phyloP scores from a whole-genome alignment of 345 rosid species.

The Kernera saxatilis region DNA sequence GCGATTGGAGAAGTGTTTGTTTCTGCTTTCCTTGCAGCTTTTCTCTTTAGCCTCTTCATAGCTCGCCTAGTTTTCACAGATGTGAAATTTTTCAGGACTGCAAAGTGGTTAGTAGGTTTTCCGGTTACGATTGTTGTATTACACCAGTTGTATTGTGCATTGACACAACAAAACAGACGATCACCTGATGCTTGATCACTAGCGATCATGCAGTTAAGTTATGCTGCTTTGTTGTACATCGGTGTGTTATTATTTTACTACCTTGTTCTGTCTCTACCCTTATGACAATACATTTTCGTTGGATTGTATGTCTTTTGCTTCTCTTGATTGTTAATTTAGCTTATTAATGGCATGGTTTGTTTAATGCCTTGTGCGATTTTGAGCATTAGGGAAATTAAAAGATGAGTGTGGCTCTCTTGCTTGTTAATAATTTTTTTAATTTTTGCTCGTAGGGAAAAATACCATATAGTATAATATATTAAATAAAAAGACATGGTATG shows the following conservation, averaged over 20 bases:
- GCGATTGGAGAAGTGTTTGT: neutral
- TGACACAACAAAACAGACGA: neutral
- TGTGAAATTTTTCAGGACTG: neutral
- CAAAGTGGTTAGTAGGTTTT: slow-evolving; percentile 18
- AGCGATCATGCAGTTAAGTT: neutral
- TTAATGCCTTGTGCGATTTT: neutral
- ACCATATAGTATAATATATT: too few species aligned
- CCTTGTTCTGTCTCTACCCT: neutral
- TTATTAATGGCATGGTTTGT: neutral
- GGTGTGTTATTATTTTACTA: neutral
- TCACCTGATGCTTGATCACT: neutral
- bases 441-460: too few species aligned
- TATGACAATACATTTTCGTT: neutral
- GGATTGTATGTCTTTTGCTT: neutral
- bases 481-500: neutral
- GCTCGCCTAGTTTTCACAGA: slow-evolving; percentile 9
- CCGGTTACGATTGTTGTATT: neutral
- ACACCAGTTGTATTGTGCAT: slow-evolving; percentile 2
- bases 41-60: slow-evolving; percentile 7
- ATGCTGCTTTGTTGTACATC: neutral
- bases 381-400: neutral
- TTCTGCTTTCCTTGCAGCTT: neutral
- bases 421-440: too few species aligned
- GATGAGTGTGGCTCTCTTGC: neutral
- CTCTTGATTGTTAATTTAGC: neutral